Base-by-base conservation (phyloP, 1,139 yeast species). In the Starmera stellimalicola region DNA sequence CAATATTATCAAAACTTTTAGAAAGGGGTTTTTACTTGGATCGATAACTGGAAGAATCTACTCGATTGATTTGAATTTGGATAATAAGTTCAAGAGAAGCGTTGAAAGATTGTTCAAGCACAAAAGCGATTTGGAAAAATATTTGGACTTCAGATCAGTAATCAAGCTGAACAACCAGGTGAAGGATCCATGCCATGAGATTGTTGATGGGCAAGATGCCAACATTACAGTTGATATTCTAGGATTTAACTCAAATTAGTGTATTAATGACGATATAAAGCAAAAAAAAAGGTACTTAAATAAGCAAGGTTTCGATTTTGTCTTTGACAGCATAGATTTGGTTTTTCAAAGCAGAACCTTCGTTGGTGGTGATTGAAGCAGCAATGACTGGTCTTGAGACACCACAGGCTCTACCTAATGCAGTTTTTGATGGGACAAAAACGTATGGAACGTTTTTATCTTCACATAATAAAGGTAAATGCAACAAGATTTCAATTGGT, bases 391-490 rank as follows among this genome's bases (percentile, higher is more conserved):
- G 97, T 74, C 99, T 83, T 41, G 97, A 85, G 50, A 93, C 98
- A 70, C 98, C 99, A 72, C 98, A 91, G 54, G 98, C 97, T 73
- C 98, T 85, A 62, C 99, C 98, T 54, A 93, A 75, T 47, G 98
- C 98, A 55, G 94, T 81, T 75, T 91, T 91, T 53, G 97, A 87
- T 48, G 98, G 96, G 48, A 93, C 97, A 54, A 91, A 91, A 45
- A 91, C 97, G 72, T 91, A 91, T 44, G 98, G 96, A 51, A 91
- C 98, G 71, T 93, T 91, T 76, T 91, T 91, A 69, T 91, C 99
- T 70, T 91, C 98, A 68, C 99, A 91, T 56, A 93, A 73, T 55
- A 93, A 77, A 35, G 99, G 99, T 64, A 93, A 75, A 65, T 93
- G 98, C 63, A 93, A 78, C 61, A 93, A 80, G 63, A 93, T 91